Evolutionary conservation across 2,329 filamentous ascomycete genomes (phyloP).

Genomic region (Aspergillus costaricaensis): DNA sequence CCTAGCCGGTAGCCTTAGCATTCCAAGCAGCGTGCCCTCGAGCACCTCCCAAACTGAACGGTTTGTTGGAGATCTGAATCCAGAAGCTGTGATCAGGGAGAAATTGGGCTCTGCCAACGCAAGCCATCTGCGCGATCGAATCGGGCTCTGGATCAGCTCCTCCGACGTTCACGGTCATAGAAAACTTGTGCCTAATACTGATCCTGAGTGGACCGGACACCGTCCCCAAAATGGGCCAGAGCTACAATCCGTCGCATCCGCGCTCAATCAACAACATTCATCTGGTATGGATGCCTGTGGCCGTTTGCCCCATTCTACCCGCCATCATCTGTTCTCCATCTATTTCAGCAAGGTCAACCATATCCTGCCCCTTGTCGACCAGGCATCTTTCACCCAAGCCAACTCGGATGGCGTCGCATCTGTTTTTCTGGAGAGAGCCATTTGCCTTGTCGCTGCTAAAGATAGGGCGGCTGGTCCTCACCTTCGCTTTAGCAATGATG

Average conservation of each 20-base stretch:
- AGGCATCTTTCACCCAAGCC: conserved; percentile 26
- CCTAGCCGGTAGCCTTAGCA: not conserved
- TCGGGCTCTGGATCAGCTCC: conserved; percentile 38
- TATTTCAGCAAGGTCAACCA: conserved; percentile 43
- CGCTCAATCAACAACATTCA: conserved; percentile 28
- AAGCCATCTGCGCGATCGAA: conserved; percentile 30
- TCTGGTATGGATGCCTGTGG: conserved; percentile 31
- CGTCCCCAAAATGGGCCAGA: conserved; percentile 6
- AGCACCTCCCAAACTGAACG: conserved; percentile 27
- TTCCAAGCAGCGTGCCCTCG: not conserved
- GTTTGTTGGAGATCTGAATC: conserved; percentile 46
- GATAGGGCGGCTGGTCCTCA: conserved; percentile 33
- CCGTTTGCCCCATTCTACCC: conserved; percentile 36
- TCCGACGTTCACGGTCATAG: conserved; percentile 15
- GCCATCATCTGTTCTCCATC: conserved; percentile 34
- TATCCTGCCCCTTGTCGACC: conserved; percentile 41
- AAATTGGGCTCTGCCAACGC: conserved; percentile 27
- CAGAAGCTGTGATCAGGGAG: conserved; percentile 43
- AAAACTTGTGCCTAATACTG: not conserved
- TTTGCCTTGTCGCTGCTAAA: conserved; percentile 46
- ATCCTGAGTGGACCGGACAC: not conserved
- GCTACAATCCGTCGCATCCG: conserved; percentile 14
- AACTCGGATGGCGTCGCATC: conserved; percentile 31
- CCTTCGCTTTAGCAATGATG: conserved; percentile 34
- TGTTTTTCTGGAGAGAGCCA: conserved; percentile 41